These are phyloP conservation scores for Polyplosphaeria fusca DNA, from an alignment of 495 filamentous ascomycete genomes.

Conservation along the genomic window DNA sequence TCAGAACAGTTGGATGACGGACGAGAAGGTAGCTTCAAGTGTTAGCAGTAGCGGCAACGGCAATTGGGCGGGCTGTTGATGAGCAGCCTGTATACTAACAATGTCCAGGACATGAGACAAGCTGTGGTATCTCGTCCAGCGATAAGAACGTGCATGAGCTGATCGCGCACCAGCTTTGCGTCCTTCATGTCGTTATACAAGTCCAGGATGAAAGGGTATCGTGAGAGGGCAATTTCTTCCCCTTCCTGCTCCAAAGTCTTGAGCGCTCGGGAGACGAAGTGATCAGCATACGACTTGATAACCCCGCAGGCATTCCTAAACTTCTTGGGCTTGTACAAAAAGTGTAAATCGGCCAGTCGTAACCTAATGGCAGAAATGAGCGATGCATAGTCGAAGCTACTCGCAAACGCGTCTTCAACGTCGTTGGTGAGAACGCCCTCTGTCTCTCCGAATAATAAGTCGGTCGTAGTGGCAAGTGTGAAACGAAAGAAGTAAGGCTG, in stretches of 20 bases:
- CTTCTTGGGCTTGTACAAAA: background rate
- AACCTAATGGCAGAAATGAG: background rate
- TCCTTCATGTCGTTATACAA: constrained; percentile 48
- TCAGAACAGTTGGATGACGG: background rate
- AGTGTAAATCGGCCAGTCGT: background rate
- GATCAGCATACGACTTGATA: constrained; percentile 32
- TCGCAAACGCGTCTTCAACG: constrained; percentile 3
- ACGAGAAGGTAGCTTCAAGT: background rate
- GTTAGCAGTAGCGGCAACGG: constrained; percentile 16
- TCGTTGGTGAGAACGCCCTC: constrained; percentile 36
- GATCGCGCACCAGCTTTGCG: constrained; percentile 52
- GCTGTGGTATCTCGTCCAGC: constrained; percentile 64
- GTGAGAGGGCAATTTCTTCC: background rate
- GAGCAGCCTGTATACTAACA: constrained; percentile 40
- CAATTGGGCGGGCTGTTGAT: constrained; percentile 31
- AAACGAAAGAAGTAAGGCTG: constrained; percentile 45
- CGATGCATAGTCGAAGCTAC: background rate
- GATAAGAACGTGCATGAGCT: constrained; percentile 56
- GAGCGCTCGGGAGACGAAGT: background rate
- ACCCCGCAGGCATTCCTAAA: background rate
- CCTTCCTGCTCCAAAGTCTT: background rate
- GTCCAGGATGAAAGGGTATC: constrained; percentile 46
- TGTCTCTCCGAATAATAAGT: constrained; percentile 48
- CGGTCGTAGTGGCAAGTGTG: constrained; percentile 49
- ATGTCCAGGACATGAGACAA: constrained; percentile 53